Conservation (phyloP, 2,329 filamentous ascomycete species). For the Calonectria hongkongensis region DNA sequence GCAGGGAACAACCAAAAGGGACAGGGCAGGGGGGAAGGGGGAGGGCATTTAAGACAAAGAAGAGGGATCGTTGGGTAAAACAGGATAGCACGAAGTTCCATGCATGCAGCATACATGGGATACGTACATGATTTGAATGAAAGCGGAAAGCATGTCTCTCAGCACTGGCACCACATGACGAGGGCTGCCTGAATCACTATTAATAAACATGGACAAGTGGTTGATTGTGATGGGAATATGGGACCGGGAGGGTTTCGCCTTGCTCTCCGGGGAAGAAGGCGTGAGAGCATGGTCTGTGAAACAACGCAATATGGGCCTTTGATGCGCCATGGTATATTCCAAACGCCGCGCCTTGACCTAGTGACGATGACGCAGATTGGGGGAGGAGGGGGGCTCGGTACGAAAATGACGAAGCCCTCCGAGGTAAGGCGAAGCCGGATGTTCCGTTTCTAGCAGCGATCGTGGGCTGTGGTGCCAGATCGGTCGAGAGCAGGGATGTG, state of each 20-base stretch:
- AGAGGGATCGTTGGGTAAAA: constrained; percentile 21
- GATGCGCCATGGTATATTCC: constrained; percentile 20
- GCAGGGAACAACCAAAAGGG: constrained; percentile 23
- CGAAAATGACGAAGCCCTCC: constrained; percentile 26
- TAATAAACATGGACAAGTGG: constrained; percentile 33
- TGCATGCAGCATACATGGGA: constrained; percentile 18
- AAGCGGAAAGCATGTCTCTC: constrained; percentile 33
- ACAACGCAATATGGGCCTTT: constrained; percentile 34
- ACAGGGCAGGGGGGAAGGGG: constrained; percentile 21
- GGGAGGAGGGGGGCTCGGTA: not conserved
- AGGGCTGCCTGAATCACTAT: constrained; percentile 27
- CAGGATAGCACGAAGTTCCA: constrained; percentile 25
- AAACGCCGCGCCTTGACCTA: constrained; percentile 21
- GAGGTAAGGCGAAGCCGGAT: constrained; percentile 5
- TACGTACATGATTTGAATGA: constrained; percentile 27
- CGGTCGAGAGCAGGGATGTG: constrained; percentile 15
- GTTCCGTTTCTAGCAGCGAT: constrained; percentile 26
- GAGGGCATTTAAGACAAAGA: constrained; percentile 20
- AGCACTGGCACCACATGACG: constrained; percentile 17
- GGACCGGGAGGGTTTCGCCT: constrained; percentile 23
- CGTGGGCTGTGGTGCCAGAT: constrained; percentile 19
- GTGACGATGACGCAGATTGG: constrained; percentile 29
- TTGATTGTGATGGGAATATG: constrained; percentile 29
- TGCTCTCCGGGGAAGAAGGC: constrained; percentile 19
- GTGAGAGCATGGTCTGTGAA: constrained; percentile 28